Percentiles rank a stretch among this genome's conserved stretches.
phyloP scores from a whole-genome alignment of 805 yeast genomes.

The Suhomyces canberraensis region DNA sequence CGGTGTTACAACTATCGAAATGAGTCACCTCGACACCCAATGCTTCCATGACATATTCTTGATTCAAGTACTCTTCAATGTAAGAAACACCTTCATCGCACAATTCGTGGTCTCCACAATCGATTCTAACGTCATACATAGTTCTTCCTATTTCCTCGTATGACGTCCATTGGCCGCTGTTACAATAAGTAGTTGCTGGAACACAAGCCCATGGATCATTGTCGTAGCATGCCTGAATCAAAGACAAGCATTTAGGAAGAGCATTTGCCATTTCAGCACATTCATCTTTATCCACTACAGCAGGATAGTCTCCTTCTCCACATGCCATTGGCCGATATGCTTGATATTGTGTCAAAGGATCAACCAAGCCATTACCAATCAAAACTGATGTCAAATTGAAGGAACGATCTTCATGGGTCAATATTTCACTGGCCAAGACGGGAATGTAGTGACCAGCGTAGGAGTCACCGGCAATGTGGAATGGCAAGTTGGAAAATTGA shows the following conservation, averaged over 20 bases:
- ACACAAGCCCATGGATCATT: conserved; percentile 34
- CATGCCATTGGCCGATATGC: conserved; percentile 44
- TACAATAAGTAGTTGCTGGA: conserved; percentile 35
- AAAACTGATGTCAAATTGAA: conserved; percentile 35
- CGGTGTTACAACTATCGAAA: conserved; percentile 46
- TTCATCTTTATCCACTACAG: conserved; percentile 27
- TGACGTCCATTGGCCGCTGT: conserved; percentile 24
- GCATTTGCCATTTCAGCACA: conserved; percentile 33
- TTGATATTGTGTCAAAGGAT: conserved; percentile 36
- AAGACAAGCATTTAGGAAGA: conserved; percentile 31
- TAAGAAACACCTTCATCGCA: conserved; percentile 40
- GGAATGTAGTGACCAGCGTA: conserved; percentile 27
- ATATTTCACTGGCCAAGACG: conserved; percentile 18
- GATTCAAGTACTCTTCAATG: conserved; percentile 51
- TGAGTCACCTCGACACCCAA: conserved; percentile 49
- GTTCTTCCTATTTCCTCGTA: conserved; percentile 50
- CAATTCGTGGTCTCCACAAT: no score
- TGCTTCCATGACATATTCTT: conserved; percentile 48
- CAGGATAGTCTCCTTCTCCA: conserved; percentile 41
- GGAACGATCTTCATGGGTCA: conserved; percentile 16
- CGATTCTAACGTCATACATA: conserved; percentile 64
- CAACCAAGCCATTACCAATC: conserved; percentile 46
- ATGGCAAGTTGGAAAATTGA: conserved; percentile 12
- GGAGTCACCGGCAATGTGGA: conserved; percentile 25
- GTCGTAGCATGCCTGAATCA: conserved; percentile 31